These are phyloP conservation scores for Cornus controversa DNA, from an alignment of 148 eudicot species.

Conservation along the genomic window DNA sequence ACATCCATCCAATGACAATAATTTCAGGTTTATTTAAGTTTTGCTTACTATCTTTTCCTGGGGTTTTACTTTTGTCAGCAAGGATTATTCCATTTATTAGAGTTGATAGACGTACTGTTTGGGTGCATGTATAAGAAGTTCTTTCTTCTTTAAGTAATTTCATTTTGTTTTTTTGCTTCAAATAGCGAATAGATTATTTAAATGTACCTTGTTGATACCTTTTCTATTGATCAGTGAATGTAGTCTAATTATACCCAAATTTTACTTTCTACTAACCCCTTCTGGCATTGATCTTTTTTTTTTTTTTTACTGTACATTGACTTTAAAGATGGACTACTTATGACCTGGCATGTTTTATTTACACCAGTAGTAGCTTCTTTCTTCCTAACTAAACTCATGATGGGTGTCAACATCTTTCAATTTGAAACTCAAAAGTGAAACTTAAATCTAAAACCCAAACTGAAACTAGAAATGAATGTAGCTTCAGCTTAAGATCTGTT, in stretches of 20 bases:
- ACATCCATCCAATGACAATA: conserved; percentile 97
- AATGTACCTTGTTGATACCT: not conserved
- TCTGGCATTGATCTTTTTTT: not conserved
- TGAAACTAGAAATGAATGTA: too few species aligned
- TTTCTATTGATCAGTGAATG: not conserved
- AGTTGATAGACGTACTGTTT: not conserved
- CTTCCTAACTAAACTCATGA: not conserved
- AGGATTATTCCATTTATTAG: not conserved
- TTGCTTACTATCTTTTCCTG: not conserved
- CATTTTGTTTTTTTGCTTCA: not conserved
- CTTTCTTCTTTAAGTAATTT: not conserved
- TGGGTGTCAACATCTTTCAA: not conserved
- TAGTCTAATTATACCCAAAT: not conserved
- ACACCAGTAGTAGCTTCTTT: not conserved
- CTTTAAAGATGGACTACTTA: not conserved
- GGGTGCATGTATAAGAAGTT: not conserved
- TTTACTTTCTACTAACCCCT: not conserved
- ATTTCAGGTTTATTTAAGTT: conserved; percentile 60
- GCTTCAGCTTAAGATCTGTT: too few species aligned
- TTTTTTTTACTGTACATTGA: too few species aligned
- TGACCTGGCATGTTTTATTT: not conserved
- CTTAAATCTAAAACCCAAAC: too few species aligned
- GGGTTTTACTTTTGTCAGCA: not conserved
- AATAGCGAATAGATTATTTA: not conserved
- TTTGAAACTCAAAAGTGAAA: too few species aligned